phyloP scores from a whole-genome alignment of 2,329 filamentous ascomycete species.

The Penicillium sp. region DNA sequence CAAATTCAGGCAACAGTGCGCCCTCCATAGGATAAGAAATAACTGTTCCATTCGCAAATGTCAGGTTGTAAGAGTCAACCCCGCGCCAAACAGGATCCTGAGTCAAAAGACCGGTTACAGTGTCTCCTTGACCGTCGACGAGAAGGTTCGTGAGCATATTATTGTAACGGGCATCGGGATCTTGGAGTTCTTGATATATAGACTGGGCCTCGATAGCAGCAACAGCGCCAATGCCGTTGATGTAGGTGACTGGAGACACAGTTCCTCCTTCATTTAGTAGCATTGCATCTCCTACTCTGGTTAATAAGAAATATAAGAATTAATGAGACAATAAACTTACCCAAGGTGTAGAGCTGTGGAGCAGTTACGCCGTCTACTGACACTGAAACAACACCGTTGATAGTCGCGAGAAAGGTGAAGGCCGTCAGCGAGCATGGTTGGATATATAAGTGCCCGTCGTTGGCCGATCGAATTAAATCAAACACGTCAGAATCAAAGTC shows the following conservation, averaged over 20 bases:
- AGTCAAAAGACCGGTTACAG: not conserved
- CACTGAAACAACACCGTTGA: not conserved
- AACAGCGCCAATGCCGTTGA: constrained; percentile 55
- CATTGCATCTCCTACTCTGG: not conserved
- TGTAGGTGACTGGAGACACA: constrained; percentile 50
- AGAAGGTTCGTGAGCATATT: not conserved
- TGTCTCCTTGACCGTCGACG: not conserved
- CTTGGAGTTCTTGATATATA: constrained; percentile 49
- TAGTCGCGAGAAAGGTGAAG: constrained; percentile 44
- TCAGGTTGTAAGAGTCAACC: constrained; percentile 4
- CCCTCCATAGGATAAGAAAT: not conserved
- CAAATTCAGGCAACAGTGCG: not conserved
- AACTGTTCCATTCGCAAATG: constrained; percentile 2
- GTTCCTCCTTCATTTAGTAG: constrained; percentile 28
- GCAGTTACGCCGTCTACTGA: not conserved
- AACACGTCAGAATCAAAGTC: constrained; percentile 55
- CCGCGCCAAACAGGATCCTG: constrained; percentile 4
- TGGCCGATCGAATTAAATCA: constrained; percentile 50
- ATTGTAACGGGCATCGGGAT: constrained; percentile 53
- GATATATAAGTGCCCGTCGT: constrained; percentile 57
- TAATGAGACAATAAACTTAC: not conserved
- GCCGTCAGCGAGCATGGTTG: constrained; percentile 26
- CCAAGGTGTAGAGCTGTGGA: not conserved
- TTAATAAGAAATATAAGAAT: not conserved
- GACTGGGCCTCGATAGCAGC: constrained; percentile 44